These are phyloP conservation scores for Apiospora sp. DNA, from an alignment of 2,329 filamentous ascomycete genomes.

Conservation along the genomic window DNA sequence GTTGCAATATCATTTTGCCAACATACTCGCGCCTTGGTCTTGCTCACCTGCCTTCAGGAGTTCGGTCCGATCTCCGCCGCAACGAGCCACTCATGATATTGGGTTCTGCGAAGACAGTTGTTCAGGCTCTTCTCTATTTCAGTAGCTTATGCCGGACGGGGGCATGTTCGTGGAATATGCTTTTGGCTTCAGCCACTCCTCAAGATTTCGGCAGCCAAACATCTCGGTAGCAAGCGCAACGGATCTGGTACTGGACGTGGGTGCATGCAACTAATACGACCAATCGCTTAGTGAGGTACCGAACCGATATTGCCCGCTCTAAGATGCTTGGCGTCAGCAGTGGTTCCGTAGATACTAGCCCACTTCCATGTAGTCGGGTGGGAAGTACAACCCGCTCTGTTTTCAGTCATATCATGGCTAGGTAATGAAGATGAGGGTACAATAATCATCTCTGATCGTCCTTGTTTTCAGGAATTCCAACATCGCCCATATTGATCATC, in stretches of 20 bases:
- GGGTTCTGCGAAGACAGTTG: neutral
- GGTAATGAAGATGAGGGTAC: neutral
- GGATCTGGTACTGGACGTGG: too few relatives aligned
- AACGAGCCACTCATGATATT: neutral
- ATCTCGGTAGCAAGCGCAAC: neutral
- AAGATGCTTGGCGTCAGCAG: conserved; percentile 7
- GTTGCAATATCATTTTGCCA: too few relatives aligned
- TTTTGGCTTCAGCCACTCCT: neutral
- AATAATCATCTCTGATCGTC: too few relatives aligned
- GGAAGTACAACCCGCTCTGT: neutral
- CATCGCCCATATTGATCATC: neutral
- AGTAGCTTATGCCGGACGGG: neutral
- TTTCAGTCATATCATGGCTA: neutral
- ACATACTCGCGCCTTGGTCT: neutral
- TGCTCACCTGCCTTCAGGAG: neutral
- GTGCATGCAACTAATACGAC: neutral
- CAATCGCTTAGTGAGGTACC: neutral
- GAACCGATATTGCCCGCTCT: neutral
- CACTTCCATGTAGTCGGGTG: neutral
- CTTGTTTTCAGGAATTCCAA: neutral
- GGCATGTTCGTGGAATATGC: neutral
- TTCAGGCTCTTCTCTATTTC: neutral
- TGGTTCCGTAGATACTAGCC: neutral
- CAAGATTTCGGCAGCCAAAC: neutral
- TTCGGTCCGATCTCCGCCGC: neutral